A percentile compares a stretch with the other conserved stretches of the same genome.
Evolutionary conservation across 805 yeast species (phyloP).

Genomic region (Debaryomyces castellii): DNA sequence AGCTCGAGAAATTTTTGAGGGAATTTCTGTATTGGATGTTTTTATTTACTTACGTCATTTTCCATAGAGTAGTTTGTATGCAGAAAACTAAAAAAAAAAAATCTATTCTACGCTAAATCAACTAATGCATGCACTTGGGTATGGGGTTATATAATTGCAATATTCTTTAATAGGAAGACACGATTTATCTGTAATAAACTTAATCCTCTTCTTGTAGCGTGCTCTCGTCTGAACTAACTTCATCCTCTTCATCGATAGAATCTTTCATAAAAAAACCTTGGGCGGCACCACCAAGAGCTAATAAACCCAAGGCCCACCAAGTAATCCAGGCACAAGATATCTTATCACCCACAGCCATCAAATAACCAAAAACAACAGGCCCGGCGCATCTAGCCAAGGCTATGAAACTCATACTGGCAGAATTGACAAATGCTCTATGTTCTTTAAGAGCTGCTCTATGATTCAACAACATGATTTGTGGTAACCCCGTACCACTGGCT

Average conservation of each 20-base stretch:
- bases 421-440: slow-evolving; percentile 60
- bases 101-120: too few species aligned
- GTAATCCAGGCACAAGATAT: slow-evolving; percentile 24
- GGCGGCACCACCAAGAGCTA: slow-evolving; percentile 17
- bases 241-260: slow-evolving; percentile 21
- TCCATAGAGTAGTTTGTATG: too few species aligned
- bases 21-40: background rate
- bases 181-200: too few species aligned
- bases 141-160: too few species aligned
- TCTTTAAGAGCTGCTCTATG: slow-evolving; percentile 54
- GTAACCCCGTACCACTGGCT: slow-evolving; percentile 48
- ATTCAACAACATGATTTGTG: slow-evolving; percentile 52
- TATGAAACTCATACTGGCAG: slow-evolving; percentile 51
- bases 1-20: background rate
- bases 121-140: too few species aligned
- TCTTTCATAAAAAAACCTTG: slow-evolving; percentile 25
- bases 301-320: slow-evolving; percentile 30
- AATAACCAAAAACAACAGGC: slow-evolving; percentile 55
- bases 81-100: too few species aligned
- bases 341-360: slow-evolving; percentile 30
- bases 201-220: background rate
- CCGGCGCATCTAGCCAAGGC: slow-evolving; percentile 58
- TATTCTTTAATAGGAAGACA: too few species aligned
- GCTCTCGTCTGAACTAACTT: background rate
- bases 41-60: background rate